Evolutionary conservation across 345 rosid genomes (phyloP), one percentile per base, ranked within the genome.

Genomic region (Raphanus raphanistrum): DNA sequence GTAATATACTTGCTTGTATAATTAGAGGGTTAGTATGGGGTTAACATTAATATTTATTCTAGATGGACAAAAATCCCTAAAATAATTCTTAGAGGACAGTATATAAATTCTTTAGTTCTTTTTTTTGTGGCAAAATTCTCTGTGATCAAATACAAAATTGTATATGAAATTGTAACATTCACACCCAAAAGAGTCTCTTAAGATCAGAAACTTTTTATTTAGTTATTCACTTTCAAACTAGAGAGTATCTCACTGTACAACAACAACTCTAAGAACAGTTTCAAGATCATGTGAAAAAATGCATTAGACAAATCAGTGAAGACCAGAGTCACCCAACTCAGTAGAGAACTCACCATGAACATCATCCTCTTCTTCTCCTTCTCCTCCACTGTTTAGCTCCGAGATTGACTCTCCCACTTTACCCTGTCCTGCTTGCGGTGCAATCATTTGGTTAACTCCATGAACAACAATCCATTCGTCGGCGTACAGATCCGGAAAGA

Each of bases 371-470:
- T 59, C 35, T 29, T 61, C 72, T 10, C 69, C 78, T 12, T 65
- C 76, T 8, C 71, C 72, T 8, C 73, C 82, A 36, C 63, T 6
- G 27, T 70, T 36, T 7, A 73, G 59, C 57, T 65, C 84, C 6
- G 85, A 78, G 71, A 84, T 72, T 8, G 83, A 74, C 0, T 83
- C 84, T 60, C 86, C 86, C n/a, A 74, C 11, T 35, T 13, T 21
- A 55, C 35, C 76, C 52, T 72, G 64, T 28, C 75, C 41, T n/a
- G 35, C 43, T 17, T 71, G 48, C 1, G 74, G 66, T 45, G 15
- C 17, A 0, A 86, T 74, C 84, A 84, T 70, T 48, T 73, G 76
- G 17, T 76, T 45, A 21, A 88, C 70, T 9, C 90, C 93, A 71
- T 84, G 90, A 68, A 86, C 76, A 6, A 50, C 80, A 32, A 87